Evolutionary conservation across 768 basidiomycete genomes (phyloP).

Genomic region (Nidularia pulvinata): DNA sequence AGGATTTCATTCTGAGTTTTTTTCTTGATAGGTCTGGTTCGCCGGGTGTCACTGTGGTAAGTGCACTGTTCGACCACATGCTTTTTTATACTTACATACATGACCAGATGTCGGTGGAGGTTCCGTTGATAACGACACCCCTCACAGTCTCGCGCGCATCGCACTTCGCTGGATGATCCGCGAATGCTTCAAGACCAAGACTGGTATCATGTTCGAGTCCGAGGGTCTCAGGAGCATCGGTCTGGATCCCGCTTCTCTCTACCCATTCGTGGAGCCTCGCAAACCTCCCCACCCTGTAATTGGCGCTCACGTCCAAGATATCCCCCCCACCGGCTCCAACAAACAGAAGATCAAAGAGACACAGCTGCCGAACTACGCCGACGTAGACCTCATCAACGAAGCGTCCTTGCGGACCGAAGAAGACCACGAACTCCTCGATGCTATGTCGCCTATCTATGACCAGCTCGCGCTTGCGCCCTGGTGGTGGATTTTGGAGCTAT

Average conservation of each 20-base stretch:
- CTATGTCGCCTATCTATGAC: slow-evolving; percentile 56
- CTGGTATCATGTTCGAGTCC: slow-evolving; percentile 61
- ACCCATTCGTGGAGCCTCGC: slow-evolving; percentile 34
- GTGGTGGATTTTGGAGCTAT: slow-evolving; percentile 75
- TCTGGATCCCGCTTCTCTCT: slow-evolving; percentile 45
- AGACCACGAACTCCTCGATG: slow-evolving; percentile 63
- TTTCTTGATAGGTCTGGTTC: slow-evolving; percentile 3
- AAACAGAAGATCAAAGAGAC: slow-evolving; percentile 12
- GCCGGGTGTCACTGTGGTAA: slow-evolving; percentile 44
- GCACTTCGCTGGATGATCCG: slow-evolving; percentile 74
- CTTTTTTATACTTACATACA: not conserved
- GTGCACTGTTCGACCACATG: slow-evolving; percentile 3
- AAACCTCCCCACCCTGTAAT: slow-evolving; percentile 28
- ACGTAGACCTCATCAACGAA: slow-evolving; percentile 2
- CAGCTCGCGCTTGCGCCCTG: slow-evolving; percentile 39
- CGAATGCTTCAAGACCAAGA: slow-evolving; percentile 59
- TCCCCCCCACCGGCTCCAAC: slow-evolving; percentile 9
- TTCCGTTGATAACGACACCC: slow-evolving; percentile 43
- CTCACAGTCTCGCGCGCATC: slow-evolving; percentile 50
- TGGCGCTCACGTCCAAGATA: slow-evolving; percentile 17
- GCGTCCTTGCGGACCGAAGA: slow-evolving; percentile 42
- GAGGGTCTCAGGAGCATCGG: slow-evolving; percentile 45
- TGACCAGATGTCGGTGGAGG: slow-evolving; percentile 57
- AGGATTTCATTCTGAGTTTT: slow-evolving; percentile 7
- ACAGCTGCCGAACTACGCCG: slow-evolving; percentile 11